A percentile compares a stretch with the other conserved stretches of the same genome.
Evolutionary conservation across 306 rosid genomes (phyloP).

Genomic region (Corylus avellana): DNA sequence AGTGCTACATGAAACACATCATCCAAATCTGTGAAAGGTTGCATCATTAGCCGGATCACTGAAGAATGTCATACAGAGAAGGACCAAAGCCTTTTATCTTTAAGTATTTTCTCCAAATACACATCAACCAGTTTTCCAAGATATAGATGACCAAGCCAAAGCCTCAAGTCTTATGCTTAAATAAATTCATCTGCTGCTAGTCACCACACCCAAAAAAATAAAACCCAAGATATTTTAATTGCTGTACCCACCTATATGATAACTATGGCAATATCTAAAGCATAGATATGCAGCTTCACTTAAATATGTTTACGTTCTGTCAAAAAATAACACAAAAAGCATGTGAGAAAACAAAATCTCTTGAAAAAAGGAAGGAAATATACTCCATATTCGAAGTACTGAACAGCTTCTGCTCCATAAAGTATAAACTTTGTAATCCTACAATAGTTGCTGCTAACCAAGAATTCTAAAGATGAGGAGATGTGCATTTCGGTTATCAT

Average conservation of each 20-base stretch:
- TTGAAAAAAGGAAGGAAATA: neutral
- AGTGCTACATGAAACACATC: neutral
- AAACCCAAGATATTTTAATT: neutral
- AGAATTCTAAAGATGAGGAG: neutral
- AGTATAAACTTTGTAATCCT: neutral
- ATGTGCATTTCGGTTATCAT: neutral
- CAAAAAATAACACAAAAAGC: neutral
- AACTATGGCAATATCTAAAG: neutral
- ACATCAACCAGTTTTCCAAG: neutral
- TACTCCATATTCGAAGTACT: neutral
- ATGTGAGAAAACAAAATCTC: neutral
- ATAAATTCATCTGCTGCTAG: neutral
- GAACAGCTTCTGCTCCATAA: neutral
- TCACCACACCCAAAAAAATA: neutral
- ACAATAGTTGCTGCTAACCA: neutral
- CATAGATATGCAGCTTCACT: neutral
- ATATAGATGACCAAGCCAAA: neutral
- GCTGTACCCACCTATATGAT: neutral
- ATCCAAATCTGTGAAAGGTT: neutral
- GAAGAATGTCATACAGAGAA: neutral
- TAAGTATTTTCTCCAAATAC: neutral
- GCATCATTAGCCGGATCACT: neutral
- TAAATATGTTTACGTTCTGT: neutral
- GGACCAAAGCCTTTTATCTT: neutral
- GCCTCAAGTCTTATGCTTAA: neutral